Percentiles rank a stretch among this genome's conserved stretches.
Conservation (phyloP, 2,329 filamentous ascomycete genomes). For the Metarhizium humberi region DNA sequence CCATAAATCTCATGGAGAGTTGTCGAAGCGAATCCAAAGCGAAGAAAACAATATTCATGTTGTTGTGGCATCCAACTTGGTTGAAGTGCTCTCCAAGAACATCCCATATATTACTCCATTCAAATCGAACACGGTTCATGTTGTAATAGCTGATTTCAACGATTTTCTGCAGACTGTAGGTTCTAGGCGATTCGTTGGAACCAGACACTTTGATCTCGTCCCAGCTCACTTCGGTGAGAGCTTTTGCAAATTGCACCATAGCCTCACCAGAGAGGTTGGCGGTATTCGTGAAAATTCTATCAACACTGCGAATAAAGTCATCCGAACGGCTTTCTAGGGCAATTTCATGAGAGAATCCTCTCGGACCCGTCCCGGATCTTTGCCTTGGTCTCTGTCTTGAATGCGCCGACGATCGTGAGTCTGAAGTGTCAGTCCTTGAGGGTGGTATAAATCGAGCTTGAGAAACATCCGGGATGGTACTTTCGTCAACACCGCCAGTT, state of each 20-base stretch:
- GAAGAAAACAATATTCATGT: conserved; percentile 95
- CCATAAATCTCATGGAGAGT: conserved; percentile 97
- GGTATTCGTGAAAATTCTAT: conserved; percentile 94
- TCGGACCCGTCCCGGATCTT: conserved; percentile 49
- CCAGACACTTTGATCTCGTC: conserved; percentile 97
- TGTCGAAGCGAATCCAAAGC: conserved; percentile 92
- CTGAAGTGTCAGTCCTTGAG: conserved; percentile 41
- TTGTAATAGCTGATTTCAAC: conserved; percentile 99
- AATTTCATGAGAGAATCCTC: conserved; percentile 65
- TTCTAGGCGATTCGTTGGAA: conserved; percentile 88
- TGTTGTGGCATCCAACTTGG: conserved; percentile 89
- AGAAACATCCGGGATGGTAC: conserved; percentile 82
- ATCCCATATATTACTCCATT: conserved; percentile 97
- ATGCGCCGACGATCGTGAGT: conserved; percentile 60
- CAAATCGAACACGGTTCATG: conserved; percentile 95
- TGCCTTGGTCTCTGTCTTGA: conserved; percentile 38
- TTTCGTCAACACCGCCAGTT: conserved; percentile 89
- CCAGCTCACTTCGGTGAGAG: conserved; percentile 94
- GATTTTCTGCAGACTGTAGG: conserved; percentile 94
- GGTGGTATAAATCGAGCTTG: conserved; percentile 64
- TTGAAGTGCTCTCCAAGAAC: conserved; percentile 99
- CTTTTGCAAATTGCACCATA: conserved; percentile 89
- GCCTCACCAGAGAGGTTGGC: conserved; percentile 87
- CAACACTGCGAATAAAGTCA: conserved; percentile 85
- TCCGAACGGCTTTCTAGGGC: conserved; percentile 88